These are phyloP conservation scores for Ceriops zippeliana DNA, from an alignment of 345 rosid genomes.

Conservation along the genomic window DNA sequence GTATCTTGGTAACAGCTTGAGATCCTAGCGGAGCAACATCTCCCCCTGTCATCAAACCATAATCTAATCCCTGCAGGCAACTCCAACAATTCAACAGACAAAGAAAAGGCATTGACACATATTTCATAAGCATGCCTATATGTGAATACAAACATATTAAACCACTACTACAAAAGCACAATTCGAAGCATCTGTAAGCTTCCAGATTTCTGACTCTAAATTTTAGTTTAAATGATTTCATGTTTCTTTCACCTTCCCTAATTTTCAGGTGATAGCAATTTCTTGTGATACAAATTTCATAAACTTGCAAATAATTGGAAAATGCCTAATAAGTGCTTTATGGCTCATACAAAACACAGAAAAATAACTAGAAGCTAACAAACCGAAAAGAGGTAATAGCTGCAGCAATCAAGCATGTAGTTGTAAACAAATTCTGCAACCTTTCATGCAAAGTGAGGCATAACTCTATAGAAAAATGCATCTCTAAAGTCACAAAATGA, in stretches of 20 bases:
- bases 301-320: background rate
- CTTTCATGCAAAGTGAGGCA: too few relatives aligned
- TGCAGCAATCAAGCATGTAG: background rate
- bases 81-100: slow-evolving; percentile 10
- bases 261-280: background rate
- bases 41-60: slow-evolving; percentile 98
- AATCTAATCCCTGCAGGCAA: slow-evolving; percentile 78
- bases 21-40: slow-evolving; percentile 98
- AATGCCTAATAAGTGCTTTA: background rate
- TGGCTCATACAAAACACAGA: background rate
- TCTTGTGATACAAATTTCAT: slow-evolving; percentile 1
- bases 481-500: too few relatives aligned
- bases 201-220: too few relatives aligned
- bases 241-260: background rate
- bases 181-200: too few relatives aligned
- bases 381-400: background rate
- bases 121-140: background rate
- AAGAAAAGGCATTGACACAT: background rate
- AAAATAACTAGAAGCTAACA: background rate
- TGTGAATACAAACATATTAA: background rate
- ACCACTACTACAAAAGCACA: too few relatives aligned
- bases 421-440: too few relatives aligned
- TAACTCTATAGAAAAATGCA: too few relatives aligned
- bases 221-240: too few relatives aligned
- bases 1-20: slow-evolving; percentile 98